Base-by-base conservation (phyloP, 306 rosid species). In the Geum urbanum region DNA sequence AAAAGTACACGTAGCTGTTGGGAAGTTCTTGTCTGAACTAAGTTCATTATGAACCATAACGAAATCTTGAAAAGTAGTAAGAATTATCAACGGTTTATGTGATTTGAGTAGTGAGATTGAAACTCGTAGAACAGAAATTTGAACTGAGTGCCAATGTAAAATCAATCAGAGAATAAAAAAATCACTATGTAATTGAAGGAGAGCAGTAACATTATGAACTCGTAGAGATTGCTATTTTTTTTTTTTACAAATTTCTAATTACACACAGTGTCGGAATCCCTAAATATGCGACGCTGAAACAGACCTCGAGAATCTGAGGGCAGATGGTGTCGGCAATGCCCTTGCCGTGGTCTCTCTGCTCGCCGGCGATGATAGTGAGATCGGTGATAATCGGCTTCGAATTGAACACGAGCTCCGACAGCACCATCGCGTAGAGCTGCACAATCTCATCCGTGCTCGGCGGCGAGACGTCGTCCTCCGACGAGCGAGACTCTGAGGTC, bases 281-380 rank as follows among this genome's bases (percentile, higher is more conserved):
- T 32, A 32, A 32, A 32, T 32, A 0, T 32, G 37, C 37, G 37
- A 32, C 37, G 37, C 37, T 3, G 37, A 74, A 77, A 80, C 91
- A 69, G 86, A 91, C 99, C 99, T 95, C 99, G 32, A 89, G 84
- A 83, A 91, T 95, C 77, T 97, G 89, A 58, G 83, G 54, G 79
- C 97, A 91, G 71, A 95, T 95, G 16, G 88, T 86, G 65, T 83
- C 83, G 53, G 99, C 96, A 66, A 94, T 94, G 82, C 97, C 99
- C 77, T 77, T 84, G 67, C 89, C 96, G 53, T 95, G 97, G 61
- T 86, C 92, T 32, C 82, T 77, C 74, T 88, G 95, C 67, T 87
- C 95, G 35, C 90, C 99, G 8, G 96, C 92, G 35, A 94, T 84
- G 76, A 91, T 86, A 4, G 97, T 91, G 66, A 94, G 99, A 87